A percentile compares a stretch with the other conserved stretches of the same genome.
phyloP scores from a whole-genome alignment of 2,329 filamentous ascomycete species.

The Corynespora cassiicola region DNA sequence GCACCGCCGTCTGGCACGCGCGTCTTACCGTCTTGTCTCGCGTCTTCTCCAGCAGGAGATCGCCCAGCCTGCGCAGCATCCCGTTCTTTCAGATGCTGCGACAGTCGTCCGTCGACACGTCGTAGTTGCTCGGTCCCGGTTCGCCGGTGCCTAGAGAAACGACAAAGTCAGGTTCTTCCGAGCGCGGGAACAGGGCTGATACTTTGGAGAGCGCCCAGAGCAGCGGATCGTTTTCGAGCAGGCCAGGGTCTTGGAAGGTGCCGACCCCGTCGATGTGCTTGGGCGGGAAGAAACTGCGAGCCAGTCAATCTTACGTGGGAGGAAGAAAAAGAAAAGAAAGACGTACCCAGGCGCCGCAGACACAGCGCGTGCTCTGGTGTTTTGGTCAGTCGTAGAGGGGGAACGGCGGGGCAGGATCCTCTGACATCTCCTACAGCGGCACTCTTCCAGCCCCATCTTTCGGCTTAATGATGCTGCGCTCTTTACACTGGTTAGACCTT shows the following conservation, averaged over 20 bases:
- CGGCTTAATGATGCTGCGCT: no score
- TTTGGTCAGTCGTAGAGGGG: no score
- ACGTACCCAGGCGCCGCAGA: no score
- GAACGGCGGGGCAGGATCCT: no score
- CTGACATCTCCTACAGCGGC: no score
- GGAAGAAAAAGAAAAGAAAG: no score
- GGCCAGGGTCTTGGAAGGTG: constrained; percentile 16
- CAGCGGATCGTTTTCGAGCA: constrained; percentile 14
- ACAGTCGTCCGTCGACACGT: constrained; percentile 6
- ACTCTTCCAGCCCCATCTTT: no score
- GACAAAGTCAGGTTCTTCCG: constrained; percentile 18
- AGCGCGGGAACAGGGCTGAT: constrained; percentile 10
- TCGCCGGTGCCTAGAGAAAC: constrained; percentile 16
- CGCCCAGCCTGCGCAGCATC: constrained; percentile 4
- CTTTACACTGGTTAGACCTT: no score
- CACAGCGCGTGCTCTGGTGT: no score
- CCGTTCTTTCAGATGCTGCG: constrained; percentile 12
- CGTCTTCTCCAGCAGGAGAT: constrained; percentile 15
- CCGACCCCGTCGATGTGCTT: no score
- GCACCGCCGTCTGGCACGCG: constrained; percentile 4
- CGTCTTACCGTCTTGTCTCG: constrained; percentile 11
- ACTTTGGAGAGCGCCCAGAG: constrained; percentile 15
- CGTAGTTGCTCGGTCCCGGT: constrained; percentile 7
- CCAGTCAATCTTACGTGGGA: no score
- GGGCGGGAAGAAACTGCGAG: no score